phyloP scores from a whole-genome alignment of 495 filamentous ascomycete species.

The Gamarada debralockiae region DNA sequence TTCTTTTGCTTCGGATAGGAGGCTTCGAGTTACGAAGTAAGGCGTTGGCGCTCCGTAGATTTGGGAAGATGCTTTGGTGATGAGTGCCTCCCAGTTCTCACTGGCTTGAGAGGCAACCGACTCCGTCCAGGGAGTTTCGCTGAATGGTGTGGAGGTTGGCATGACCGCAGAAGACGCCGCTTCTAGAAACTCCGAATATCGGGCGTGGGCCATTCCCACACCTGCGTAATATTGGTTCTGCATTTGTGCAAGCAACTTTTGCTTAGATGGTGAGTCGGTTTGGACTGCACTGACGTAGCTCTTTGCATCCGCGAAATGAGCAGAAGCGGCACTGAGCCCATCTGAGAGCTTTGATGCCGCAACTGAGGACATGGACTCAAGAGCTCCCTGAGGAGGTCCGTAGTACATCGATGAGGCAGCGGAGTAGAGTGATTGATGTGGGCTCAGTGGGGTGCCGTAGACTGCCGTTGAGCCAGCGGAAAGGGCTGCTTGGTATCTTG shows the following conservation, averaged over 20 bases:
- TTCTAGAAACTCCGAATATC: conserved; percentile 67
- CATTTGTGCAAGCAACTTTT: conserved; percentile 55
- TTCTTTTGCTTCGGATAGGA: conserved; percentile 41
- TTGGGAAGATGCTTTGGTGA: conserved; percentile 64
- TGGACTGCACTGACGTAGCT: conserved; percentile 49
- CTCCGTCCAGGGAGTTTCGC: conserved; percentile 23
- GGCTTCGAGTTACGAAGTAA: conserved; percentile 43
- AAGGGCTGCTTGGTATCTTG: conserved; percentile 47
- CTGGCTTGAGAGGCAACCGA: conserved; percentile 24
- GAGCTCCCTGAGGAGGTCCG: conserved; percentile 41
- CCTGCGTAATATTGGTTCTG: conserved; percentile 74
- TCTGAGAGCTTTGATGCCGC: conserved; percentile 62
- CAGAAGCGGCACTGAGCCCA: conserved; percentile 59
- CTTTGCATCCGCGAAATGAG: conserved; percentile 58
- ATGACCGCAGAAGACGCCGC: conserved; percentile 61
- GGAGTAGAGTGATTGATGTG: conserved; percentile 51
- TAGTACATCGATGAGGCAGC: conserved; percentile 42
- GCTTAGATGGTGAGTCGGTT: conserved; percentile 45
- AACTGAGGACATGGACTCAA: conserved; percentile 56
- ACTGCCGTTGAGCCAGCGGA: conserved; percentile 39
- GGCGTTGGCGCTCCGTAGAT: conserved; percentile 73
- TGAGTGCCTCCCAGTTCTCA: conserved; percentile 57
- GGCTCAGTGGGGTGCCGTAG: conserved; percentile 44
- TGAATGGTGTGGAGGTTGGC: conserved; percentile 38
- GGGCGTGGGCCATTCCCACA: conserved; percentile 70